Evolutionary conservation across 148 eudicot species (phyloP).

Genomic region (Euryodendron excelsum): DNA sequence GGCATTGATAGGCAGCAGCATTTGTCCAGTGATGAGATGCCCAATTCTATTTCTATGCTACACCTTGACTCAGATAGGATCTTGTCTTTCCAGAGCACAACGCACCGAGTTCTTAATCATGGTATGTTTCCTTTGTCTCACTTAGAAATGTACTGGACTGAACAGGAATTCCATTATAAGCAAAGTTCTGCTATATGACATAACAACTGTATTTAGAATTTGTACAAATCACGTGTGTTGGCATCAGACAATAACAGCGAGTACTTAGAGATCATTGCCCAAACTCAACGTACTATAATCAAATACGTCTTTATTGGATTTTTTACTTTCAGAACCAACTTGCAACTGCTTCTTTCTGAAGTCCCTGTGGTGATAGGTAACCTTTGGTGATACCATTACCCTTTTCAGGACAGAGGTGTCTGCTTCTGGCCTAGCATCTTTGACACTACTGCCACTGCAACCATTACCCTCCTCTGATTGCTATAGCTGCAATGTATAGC

Average conservation of each 20-base stretch:
- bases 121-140: slow-evolving; percentile 4
- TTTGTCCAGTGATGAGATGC: slow-evolving; percentile 16
- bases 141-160: not conserved
- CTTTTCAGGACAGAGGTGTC: too few species aligned
- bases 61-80: slow-evolving; percentile 8
- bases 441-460: too few species aligned
- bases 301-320: too few species aligned
- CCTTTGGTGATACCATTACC: too few species aligned
- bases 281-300: too few species aligned
- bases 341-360: too few species aligned
- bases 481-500: too few species aligned
- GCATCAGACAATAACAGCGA: not conserved
- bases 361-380: too few species aligned
- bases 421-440: too few species aligned
- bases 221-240: not conserved
- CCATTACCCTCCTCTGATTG: too few species aligned
- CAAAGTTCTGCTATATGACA: not conserved
- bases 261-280: not conserved
- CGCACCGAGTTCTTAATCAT: slow-evolving; percentile 6
- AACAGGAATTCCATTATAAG: not conserved
- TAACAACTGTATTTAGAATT: not conserved
- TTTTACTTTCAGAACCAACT: too few species aligned
- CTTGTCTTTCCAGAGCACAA: slow-evolving; percentile 12
- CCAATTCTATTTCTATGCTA: not conserved
- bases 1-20: not conserved